Evolutionary conservation across 176 grass and related monocot genomes (phyloP).

Genomic region (Cocos nucifera): DNA sequence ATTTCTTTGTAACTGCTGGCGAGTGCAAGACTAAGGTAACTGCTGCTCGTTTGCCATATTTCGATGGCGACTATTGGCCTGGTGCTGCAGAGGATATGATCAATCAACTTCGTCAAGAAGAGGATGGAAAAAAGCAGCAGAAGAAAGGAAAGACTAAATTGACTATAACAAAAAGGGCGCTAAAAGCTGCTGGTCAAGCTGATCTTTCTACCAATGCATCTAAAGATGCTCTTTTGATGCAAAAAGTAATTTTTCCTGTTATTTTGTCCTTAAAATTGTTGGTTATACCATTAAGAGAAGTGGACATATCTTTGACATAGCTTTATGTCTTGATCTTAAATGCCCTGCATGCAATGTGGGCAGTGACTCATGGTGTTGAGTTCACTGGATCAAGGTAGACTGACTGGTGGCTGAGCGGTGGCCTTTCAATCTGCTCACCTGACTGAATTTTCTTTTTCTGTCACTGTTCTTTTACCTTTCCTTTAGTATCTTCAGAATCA

Average conservation of each 20-base stretch:
- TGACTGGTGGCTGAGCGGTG: too few relatives aligned
- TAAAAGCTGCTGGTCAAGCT: conserved; percentile 8
- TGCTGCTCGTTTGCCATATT: conserved; percentile 10
- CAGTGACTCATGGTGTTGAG: too few relatives aligned
- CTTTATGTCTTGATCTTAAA: too few relatives aligned
- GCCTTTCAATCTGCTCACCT: too few relatives aligned
- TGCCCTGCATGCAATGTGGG: too few relatives aligned
- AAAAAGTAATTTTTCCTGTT: not conserved
- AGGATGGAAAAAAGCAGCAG: conserved; percentile 2
- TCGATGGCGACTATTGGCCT: conserved; percentile 11
- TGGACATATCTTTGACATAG: too few relatives aligned
- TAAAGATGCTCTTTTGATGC: conserved; percentile 9
- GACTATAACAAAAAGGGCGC: conserved; percentile 2
- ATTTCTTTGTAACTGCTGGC: not conserved
- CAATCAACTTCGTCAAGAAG: conserved; percentile 3
- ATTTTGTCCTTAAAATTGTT: not conserved
- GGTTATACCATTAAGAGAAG: not conserved
- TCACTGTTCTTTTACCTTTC: too few relatives aligned
- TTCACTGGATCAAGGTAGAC: too few relatives aligned
- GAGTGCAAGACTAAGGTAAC: conserved; percentile 7
- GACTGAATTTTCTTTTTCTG: too few relatives aligned
- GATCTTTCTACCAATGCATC: conserved; percentile 11
- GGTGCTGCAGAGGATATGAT: conserved; percentile 19
- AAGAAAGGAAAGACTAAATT: conserved; percentile 13
- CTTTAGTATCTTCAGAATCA: too few relatives aligned